Conservation (phyloP, 495 filamentous ascomycete genomes). For the Penicillium dipodomyicola region DNA sequence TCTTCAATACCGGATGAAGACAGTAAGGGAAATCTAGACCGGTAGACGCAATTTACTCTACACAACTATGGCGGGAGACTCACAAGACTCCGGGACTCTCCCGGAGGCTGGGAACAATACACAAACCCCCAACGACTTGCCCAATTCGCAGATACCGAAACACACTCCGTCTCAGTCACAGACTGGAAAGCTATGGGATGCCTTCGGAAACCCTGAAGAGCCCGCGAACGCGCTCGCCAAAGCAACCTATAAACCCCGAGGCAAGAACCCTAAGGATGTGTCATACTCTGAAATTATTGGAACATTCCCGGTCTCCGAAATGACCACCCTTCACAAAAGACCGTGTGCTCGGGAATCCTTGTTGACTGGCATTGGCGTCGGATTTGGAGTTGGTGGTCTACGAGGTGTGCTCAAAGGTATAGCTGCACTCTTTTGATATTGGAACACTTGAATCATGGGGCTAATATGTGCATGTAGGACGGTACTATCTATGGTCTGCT, state of each 20-base stretch:
- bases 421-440: slow-evolving; percentile 3
- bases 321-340: slow-evolving; percentile 68
- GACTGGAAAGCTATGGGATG: slow-evolving; percentile 52
- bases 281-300: slow-evolving; percentile 63
- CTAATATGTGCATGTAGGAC: slow-evolving; percentile 32
- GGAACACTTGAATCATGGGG: background rate
- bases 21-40: background rate
- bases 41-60: background rate
- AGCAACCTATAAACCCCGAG: slow-evolving; percentile 46
- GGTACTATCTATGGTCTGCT: slow-evolving; percentile 50
- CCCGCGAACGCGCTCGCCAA: slow-evolving; percentile 49
- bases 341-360: slow-evolving; percentile 83
- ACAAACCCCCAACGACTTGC: slow-evolving; percentile 21
- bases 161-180: slow-evolving; percentile 46
- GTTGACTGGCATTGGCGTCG: slow-evolving; percentile 75
- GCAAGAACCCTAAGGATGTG: slow-evolving; percentile 43
- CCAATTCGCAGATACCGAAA: slow-evolving; percentile 35
- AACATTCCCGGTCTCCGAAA: slow-evolving; percentile 65
- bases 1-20: slow-evolving; percentile 3
- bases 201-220: slow-evolving; percentile 49
- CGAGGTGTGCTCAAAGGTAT: slow-evolving; percentile 73
- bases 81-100: slow-evolving; percentile 34
- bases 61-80: slow-evolving; percentile 55
- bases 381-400: slow-evolving; percentile 68
- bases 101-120: slow-evolving; percentile 19